Evolutionary conservation across 495 filamentous ascomycete species (phyloP), one percentile per base, ranked within the genome.

Genomic region (Hypoxylon crocopeplum): DNA sequence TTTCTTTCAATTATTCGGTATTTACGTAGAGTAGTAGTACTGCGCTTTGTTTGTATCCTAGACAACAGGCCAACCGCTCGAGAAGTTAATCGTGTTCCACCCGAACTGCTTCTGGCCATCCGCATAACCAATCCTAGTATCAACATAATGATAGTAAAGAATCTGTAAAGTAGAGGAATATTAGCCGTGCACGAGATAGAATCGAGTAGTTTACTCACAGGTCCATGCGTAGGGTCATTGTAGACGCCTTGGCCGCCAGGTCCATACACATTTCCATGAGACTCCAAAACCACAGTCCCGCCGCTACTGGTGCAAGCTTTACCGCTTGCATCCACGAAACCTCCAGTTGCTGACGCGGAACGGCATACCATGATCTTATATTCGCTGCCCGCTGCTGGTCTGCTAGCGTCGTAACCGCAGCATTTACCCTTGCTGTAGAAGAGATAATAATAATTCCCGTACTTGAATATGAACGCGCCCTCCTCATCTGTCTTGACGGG

Each of bases 61-160:
- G 2, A 78, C 70, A 20, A 82, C 79, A 0, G 88, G 89, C 89
- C 89, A 92, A 6, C 87, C 86, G 20, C 72, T 81, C 0, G 82
- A 82, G 60, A 83, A 91, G 38, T 80, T 71, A 52, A 92, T 79
- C 7, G 65, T 67, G 48, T 90, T 91, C 81, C 83, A 87, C 3
- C 89, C 87, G 59, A 91, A 88, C 42, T 75, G 72, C 64, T 87
- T 86, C 59, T 89, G 75, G 1, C 75, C 77, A 68, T 90, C 86
- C 0, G 75, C 82, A 59, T 83, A 86, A 0, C 88, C 87, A 57
- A 90, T 75, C 2, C 59, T 81, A 0, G 83, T 89, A 62, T 91
- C 79, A 5, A 72, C 70, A 32, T 90, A 90, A 62, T 90, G 86
- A 60, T 91, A 91, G 66, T 91, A 91, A 12, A 91, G 76, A 11